Evolutionary conservation across 495 filamentous ascomycete species (phyloP).

Genomic region (Hypoxylon intermedium): DNA sequence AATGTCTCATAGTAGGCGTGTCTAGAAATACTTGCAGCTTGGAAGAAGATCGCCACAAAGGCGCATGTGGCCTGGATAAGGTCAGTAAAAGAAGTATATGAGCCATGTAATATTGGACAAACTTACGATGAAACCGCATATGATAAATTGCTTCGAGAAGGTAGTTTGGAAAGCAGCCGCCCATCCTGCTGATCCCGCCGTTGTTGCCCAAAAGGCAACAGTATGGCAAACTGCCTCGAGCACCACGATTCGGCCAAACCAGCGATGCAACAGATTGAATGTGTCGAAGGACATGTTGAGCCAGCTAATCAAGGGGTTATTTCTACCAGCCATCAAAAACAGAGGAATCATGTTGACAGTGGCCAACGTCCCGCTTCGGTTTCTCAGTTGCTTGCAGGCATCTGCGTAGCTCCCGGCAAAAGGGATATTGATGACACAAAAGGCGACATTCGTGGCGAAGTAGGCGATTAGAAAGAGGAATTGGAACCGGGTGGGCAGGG

Average conservation of each 20-base stretch:
- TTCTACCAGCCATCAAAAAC: constrained; percentile 85
- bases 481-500: constrained; percentile 86
- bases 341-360: constrained; percentile 91
- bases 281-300: constrained; percentile 93
- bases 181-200: constrained; percentile 61
- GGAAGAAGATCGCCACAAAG: constrained; percentile 69
- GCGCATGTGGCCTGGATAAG: constrained; percentile 58
- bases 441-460: constrained; percentile 76
- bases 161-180: constrained; percentile 47
- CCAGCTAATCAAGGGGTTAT: constrained; percentile 87
- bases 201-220: constrained; percentile 62
- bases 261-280: constrained; percentile 92
- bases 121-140: constrained; percentile 65
- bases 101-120: too few species aligned
- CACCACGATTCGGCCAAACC: constrained; percentile 88
- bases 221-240: constrained; percentile 80
- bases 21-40: constrained; percentile 76
- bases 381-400: constrained; percentile 66
- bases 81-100: constrained; percentile 35
- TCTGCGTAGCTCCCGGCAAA: constrained; percentile 61
- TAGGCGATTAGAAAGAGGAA: constrained; percentile 75
- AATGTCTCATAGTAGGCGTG: constrained; percentile 94
- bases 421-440: constrained; percentile 77
- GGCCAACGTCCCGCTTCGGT: constrained; percentile 82
- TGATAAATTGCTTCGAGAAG: constrained; percentile 48